Base-by-base conservation (phyloP, 495 filamentous ascomycete genomes). In the Trichoderma gamsii region DNA sequence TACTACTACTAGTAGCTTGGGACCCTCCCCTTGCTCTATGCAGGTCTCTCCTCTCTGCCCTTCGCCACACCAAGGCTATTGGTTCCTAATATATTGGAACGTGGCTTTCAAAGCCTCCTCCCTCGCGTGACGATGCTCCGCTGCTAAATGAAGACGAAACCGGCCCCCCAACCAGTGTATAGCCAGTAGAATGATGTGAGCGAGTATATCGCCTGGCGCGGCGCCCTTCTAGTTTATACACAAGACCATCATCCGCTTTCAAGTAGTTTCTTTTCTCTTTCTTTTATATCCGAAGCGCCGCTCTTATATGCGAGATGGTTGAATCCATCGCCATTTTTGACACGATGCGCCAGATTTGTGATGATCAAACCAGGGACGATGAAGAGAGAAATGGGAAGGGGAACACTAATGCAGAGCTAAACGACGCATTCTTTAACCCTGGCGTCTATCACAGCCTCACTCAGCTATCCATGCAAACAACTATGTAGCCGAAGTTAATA, bases 281-380 rank as follows among this genome's bases (percentile, higher is more conserved):
- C 9, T 56, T 56, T 56, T 25, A 56, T 56, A n/a, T 56, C 51
- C 51, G 51, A 21, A 56, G 51, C 51, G 51, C 51, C 51, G 51
- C 51, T 56, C 21, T 56, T 56, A 56, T n/a, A 56, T 25, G 51
- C 51, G 51, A n/a, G 51, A n/a, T 2, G n/a, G 16, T 1, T 3
- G n/a, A 23, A 25, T 21, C 16, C 2, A 11, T 21, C n/a, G 3
- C 8, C n/a, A 0, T 21, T 56, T 56, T 21, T 16, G 51, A 25
- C 4, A 21, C 5, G 8, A 11, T 23, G 21, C 51, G n/a, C 29
- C 29, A 27, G 43, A 46, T 38, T 38, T 46, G 18, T 18, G 9
- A 18, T 1, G 6, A 46, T 46, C 43, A 18, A 46, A 29, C 29
- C 4, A 1, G 9, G 6, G 12, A 18, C 12, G 43, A 46, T 18